phyloP scores from a whole-genome alignment of 208 protist species.

The Trypanosomatidae sp. region DNA sequence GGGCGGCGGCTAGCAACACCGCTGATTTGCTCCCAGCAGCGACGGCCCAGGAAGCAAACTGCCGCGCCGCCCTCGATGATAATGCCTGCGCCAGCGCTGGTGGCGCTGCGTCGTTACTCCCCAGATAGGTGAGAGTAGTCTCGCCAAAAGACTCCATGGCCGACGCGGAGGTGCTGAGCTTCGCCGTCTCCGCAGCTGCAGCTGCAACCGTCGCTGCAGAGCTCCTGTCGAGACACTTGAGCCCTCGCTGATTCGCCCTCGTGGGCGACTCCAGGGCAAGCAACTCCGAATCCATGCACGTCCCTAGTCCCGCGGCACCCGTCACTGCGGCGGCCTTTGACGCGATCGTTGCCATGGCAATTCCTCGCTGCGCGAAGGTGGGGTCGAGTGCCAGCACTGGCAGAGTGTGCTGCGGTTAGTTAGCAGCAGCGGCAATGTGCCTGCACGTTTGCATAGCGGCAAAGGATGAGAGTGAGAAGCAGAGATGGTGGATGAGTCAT shows the following conservation, averaged over 20 bases:
- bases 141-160: background rate
- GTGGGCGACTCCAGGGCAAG: background rate
- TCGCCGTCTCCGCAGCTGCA: background rate
- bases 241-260: background rate
- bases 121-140: background rate
- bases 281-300: background rate
- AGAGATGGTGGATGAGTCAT: background rate
- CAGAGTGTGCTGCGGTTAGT: background rate
- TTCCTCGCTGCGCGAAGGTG: background rate
- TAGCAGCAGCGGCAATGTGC: background rate
- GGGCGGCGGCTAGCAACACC: background rate
- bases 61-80: background rate
- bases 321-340: background rate
- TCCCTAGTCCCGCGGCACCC: background rate
- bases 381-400: background rate
- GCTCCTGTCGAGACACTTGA: background rate
- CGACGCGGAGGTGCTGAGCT: background rate
- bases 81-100: background rate
- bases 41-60: background rate
- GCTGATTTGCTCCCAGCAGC: background rate
- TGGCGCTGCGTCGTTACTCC: background rate
- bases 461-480: background rate
- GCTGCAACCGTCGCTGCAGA: background rate
- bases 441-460: background rate
- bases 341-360: background rate